phyloP scores from a whole-genome alignment of 495 filamentous ascomycete species.

The Neurospora sp. region DNA sequence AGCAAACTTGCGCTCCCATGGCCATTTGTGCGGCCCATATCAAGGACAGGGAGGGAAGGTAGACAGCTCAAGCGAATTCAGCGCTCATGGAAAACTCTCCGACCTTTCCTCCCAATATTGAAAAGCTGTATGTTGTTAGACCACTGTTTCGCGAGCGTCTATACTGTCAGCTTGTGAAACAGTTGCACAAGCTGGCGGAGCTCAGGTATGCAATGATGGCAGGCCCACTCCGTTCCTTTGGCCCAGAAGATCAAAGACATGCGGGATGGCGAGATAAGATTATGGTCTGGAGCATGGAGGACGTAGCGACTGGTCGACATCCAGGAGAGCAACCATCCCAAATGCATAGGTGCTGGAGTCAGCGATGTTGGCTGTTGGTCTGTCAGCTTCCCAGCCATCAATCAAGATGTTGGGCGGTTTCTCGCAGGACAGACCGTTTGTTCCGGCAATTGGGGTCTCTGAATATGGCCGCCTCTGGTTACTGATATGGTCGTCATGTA shows the following conservation, averaged over 20 bases:
- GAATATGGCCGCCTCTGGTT: not conserved
- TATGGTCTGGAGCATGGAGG: not conserved
- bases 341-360: not conserved
- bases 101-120: not conserved
- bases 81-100: not conserved
- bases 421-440: not conserved
- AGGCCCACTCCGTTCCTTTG: not conserved
- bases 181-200: not conserved
- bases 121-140: not conserved
- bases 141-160: not conserved
- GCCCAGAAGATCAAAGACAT: not conserved
- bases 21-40: not conserved
- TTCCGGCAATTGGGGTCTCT: not conserved
- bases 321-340: not conserved
- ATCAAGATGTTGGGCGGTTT: not conserved
- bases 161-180: not conserved
- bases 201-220: not conserved
- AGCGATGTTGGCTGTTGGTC: not conserved
- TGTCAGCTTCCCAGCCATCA: not conserved
- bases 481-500: not conserved
- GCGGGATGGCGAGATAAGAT: not conserved
- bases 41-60: not conserved
- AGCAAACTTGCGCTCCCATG: not conserved
- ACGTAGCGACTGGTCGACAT: not conserved
- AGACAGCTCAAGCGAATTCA: not conserved